A percentile compares a stretch with the other conserved stretches of the same genome.
phyloP scores from a whole-genome alignment of 2,329 filamentous ascomycete species.

The Fusarium sp. region DNA sequence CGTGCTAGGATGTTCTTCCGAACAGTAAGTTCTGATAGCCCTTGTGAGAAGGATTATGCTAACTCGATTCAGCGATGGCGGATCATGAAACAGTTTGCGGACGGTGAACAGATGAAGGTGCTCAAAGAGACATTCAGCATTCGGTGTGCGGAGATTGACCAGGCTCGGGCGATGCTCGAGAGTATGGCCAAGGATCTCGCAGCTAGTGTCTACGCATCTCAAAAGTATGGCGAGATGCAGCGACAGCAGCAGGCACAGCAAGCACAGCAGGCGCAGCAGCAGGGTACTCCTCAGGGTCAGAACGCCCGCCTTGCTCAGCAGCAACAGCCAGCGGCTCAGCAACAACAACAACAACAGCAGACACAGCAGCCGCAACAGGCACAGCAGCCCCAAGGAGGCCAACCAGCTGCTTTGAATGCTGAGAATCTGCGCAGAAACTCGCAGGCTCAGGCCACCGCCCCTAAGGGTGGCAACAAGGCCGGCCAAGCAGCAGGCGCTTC shows the following conservation, averaged over 20 bases:
- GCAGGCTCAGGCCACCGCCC: slow-evolving; percentile 57
- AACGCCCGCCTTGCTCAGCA: slow-evolving; percentile 48
- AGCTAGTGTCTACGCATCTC: slow-evolving; percentile 46
- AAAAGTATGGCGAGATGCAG: not conserved
- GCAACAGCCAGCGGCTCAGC: slow-evolving; percentile 49
- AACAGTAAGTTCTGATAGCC: slow-evolving; percentile 55
- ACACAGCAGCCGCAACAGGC: slow-evolving; percentile 36
- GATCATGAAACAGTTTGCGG: slow-evolving; percentile 65
- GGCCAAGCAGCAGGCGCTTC: slow-evolving; percentile 67
- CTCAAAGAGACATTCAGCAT: slow-evolving; percentile 66
- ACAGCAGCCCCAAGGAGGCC: slow-evolving; percentile 39
- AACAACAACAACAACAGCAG: slow-evolving; percentile 46
- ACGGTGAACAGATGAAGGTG: slow-evolving; percentile 59
- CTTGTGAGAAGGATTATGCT: slow-evolving; percentile 38
- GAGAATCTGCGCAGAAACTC: slow-evolving; percentile 66
- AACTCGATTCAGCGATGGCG: slow-evolving; percentile 62
- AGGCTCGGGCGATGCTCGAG: slow-evolving; percentile 60
- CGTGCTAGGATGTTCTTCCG: slow-evolving; percentile 66
- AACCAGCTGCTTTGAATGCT: slow-evolving; percentile 55
- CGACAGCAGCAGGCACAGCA: slow-evolving; percentile 1
- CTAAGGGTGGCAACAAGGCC: slow-evolving; percentile 56
- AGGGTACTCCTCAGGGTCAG: slow-evolving; percentile 45
- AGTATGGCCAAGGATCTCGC: slow-evolving; percentile 64
- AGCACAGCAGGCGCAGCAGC: slow-evolving; percentile 37
- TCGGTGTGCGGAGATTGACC: slow-evolving; percentile 62